These are phyloP conservation scores for Dalbergia oliveri DNA, from an alignment of 306 rosid species.

Conservation along the genomic window DNA sequence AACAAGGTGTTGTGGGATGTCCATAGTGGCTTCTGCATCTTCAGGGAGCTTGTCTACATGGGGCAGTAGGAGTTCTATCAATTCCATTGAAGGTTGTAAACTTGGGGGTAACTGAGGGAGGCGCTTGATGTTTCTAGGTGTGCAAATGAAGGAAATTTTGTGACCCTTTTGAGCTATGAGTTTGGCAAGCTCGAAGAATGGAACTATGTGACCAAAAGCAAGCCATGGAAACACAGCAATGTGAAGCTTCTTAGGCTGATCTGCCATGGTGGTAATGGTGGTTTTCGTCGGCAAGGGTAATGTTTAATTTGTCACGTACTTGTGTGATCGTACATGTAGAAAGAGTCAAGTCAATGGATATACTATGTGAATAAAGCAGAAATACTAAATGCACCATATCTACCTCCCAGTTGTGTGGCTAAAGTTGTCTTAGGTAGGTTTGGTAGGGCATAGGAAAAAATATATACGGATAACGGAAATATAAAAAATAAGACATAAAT, in stretches of 20 bases:
- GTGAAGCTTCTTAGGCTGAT: conserved; percentile 43
- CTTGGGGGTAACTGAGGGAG: conserved; percentile 46
- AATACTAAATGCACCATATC: no score
- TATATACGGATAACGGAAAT: no score
- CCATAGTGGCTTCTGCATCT: conserved; percentile 11
- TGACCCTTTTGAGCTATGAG: conserved; percentile 60
- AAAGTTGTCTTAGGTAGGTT: no score
- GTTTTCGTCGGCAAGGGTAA: no score
- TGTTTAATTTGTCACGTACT: no score
- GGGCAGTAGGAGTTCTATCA: conserved; percentile 43
- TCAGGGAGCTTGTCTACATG: conserved; percentile 30
- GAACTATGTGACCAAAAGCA: conserved; percentile 58
- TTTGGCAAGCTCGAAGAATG: conserved; percentile 54
- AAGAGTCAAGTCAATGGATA: no score
- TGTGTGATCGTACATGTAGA: no score
- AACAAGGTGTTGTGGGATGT: not conserved
- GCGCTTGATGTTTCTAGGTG: conserved; percentile 61
- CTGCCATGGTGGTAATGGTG: no score
- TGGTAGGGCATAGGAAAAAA: no score
- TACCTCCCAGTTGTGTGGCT: no score
- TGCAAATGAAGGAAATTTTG: conserved; percentile 52
- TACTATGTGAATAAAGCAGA: no score
- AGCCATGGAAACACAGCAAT: conserved; percentile 63
- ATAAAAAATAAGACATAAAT: no score
- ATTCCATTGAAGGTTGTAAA: conserved; percentile 29